Conservation (phyloP, 139 green algal species). For the Chlorella vulgaris region DNA sequence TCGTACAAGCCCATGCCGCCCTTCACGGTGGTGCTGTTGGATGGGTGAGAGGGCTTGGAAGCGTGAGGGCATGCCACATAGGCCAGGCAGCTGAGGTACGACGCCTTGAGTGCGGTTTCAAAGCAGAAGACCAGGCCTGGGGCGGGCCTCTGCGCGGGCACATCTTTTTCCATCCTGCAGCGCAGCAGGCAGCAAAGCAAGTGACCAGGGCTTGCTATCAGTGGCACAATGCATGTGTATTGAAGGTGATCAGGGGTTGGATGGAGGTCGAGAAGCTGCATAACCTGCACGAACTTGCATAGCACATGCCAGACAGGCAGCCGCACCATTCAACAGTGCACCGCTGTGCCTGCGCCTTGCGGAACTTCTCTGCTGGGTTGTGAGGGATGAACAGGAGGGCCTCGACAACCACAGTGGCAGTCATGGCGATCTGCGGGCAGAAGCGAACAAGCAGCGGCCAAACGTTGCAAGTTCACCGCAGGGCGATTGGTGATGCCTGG, state of each 20-base stretch:
- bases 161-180: neutral
- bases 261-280: too few relatives aligned
- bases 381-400: neutral
- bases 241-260: too few relatives aligned
- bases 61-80: too few relatives aligned
- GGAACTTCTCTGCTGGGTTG: neutral
- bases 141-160: neutral
- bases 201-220: too few relatives aligned
- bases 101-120: slow-evolving; percentile 49
- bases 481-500: neutral
- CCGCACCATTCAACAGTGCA: neutral
- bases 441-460: neutral
- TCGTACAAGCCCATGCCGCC: too few relatives aligned
- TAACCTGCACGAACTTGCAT: too few relatives aligned
- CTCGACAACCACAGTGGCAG: neutral
- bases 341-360: neutral
- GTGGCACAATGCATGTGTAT: too few relatives aligned
- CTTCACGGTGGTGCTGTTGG: too few relatives aligned
- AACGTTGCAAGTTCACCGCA: neutral
- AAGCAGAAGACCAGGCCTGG: slow-evolving; percentile 50
- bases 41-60: too few relatives aligned
- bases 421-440: neutral
- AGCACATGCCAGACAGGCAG: neutral
- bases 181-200: too few relatives aligned
- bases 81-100: too few relatives aligned